Evolutionary conservation across 2,329 filamentous ascomycete species (phyloP), one percentile per base, ranked within the genome.

Genomic region (Arthrobotrys entomopaga): DNA sequence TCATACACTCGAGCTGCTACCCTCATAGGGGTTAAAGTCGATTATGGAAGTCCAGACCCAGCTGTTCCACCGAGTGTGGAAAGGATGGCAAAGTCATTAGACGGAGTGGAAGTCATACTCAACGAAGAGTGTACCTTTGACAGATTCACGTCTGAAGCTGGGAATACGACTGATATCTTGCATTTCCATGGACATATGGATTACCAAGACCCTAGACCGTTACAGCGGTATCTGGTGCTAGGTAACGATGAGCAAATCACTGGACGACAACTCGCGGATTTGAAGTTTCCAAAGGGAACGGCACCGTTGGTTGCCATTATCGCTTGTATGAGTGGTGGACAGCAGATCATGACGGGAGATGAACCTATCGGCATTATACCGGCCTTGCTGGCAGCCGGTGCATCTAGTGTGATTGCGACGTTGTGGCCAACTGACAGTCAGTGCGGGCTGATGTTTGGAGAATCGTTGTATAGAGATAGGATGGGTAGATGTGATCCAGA

Each of bases 101-200:
- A 26, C 8, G 22, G 53, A 5, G 34, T 50, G 3, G 26, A 61
- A 24, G 29, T 67, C 5, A 11, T 74, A 8, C 19, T 52, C 13
- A 61, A 67, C 46, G 38, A 58, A 13, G n/a, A 26, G 1, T 61
- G 43, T 7, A 53, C 40, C 10, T 40, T 59, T 2, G n/a, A 56
- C 15, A n/a, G n/a, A 1, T 74, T 67, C 29, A 43, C 16, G 1
- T 1, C n/a, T 3, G 40, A 56, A 24, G 50, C 58, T 16, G 43
- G 22, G 4, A 49, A 48, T 26, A 74, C 61, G 11, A 58, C 57
- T 5, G 48, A 61, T 40, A 74, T 74, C 13, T 49, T 74, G 4
- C 70, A 74, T 24, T 74, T 74, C 57, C 70, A 74, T 61, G 70
- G 70, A 16, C 63, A 74, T 40, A 67, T 74, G 70, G 60, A 74